Base-by-base conservation (phyloP, 108 stramenopile species). In the Skeletonema marinoi region DNA sequence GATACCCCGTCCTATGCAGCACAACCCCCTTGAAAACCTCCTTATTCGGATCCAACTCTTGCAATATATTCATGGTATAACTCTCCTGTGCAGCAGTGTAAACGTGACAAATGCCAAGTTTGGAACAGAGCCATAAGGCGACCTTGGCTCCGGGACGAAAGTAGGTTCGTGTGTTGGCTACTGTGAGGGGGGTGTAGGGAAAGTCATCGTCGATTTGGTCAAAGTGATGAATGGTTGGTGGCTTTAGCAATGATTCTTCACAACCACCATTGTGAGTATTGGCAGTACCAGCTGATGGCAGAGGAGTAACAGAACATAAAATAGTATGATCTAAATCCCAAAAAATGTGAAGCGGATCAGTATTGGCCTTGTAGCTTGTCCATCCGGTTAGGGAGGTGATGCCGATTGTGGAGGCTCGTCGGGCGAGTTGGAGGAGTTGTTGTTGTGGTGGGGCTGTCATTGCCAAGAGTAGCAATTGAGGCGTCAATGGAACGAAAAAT, bases 121-220 rank as follows among this genome's bases (percentile, higher is more conserved):
- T 46, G 10, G 54, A 63, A 32, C 78, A 79, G 3, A 84, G 19
- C 32, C 66, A 31, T 6, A 83, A 32, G 7, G 78, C 78, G 25
- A 42, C 21, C 10, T 31, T 65, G 32, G 78, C 83, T n/a, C 78
- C 78, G 25, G 83, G 83, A 59, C 83, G 83, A 30, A 79, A 75
- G 50, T 80, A 84, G 11, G 83, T 84, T n/a, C 83, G 68, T 31
- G 78, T 80, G 32, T 84, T 84, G 11, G 83, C 78, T 25, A 25
- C 25, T 11, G 56, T 32, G 8, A 75, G 66, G 33, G 48, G 44
- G 6, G 54, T 58, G 59, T 60, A 84, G 4, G 78, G 78, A 44
- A 84, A 84, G 66, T 84, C 83, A 32, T 84, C 83, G n/a, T 84
- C 83, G 2, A 84, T 80, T 75, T 80, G 83, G 66, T 84, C 78